Percentiles rank a stretch among this genome's conserved stretches.
Evolutionary conservation across 208 protist genomes (phyloP).

Genomic region (Pavlovales sp.): DNA sequence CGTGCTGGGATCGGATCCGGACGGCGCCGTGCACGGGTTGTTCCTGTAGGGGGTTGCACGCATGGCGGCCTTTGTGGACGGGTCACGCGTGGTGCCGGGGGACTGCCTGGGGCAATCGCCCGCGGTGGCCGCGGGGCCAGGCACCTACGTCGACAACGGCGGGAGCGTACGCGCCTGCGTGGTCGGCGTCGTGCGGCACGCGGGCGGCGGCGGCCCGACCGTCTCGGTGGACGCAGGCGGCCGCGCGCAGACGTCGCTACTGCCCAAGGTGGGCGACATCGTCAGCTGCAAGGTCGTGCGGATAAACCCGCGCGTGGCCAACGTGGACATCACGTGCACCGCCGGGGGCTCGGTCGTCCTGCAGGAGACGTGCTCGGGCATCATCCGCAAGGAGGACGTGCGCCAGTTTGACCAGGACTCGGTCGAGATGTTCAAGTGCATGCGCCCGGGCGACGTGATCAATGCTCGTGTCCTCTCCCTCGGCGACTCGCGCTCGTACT

Average conservation of each 20-base stretch:
- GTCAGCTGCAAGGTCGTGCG: background rate
- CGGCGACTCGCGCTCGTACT: constrained; percentile 42
- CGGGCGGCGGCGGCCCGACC: too few species aligned
- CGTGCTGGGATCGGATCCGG: too few species aligned
- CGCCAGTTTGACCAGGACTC: background rate
- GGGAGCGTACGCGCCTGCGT: background rate
- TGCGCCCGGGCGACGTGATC: constrained; percentile 48
- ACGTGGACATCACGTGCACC: background rate
- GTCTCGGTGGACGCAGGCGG: background rate
- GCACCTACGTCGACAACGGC: background rate
- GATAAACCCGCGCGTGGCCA: background rate
- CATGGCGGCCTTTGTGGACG: too few species aligned
- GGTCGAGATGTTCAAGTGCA: constrained; percentile 37
- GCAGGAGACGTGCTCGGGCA: background rate
- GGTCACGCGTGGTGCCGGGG: too few species aligned
- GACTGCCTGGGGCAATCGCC: too few species aligned
- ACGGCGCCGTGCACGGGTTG: too few species aligned
- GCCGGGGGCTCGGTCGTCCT: background rate
- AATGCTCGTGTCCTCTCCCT: constrained; percentile 33
- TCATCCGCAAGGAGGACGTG: constrained; percentile 3
- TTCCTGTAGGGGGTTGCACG: too few species aligned
- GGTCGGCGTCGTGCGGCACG: background rate
- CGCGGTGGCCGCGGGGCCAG: too few species aligned
- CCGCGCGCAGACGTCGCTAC: background rate
- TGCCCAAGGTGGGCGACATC: background rate